A percentile compares a stretch with the other conserved stretches of the same genome.
Conservation (phyloP, 2,329 filamentous ascomycete species). For the Penicillium sp. region DNA sequence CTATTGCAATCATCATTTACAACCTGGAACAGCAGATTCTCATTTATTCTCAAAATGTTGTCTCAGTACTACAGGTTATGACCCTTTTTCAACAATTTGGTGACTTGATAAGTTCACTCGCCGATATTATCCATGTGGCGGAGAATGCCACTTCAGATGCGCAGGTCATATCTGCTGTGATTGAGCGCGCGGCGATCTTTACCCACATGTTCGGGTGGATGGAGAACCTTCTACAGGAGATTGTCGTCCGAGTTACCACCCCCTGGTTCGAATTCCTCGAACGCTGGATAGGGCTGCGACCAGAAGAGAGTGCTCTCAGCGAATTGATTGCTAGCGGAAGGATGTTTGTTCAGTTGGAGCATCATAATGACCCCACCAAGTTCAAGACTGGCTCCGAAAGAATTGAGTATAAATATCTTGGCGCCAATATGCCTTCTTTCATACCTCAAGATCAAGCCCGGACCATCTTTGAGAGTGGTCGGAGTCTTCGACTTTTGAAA, state of each 20-base stretch:
- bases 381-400: slow-evolving; percentile 64
- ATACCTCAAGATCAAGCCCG: slow-evolving; percentile 70
- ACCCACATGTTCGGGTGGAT: slow-evolving; percentile 67
- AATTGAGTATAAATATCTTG: slow-evolving; percentile 58
- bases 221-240: slow-evolving; percentile 66
- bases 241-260: slow-evolving; percentile 64
- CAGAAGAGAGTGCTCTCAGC: slow-evolving; percentile 58
- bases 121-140: slow-evolving; percentile 48
- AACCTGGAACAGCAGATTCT: slow-evolving; percentile 43
- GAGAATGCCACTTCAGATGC: slow-evolving; percentile 60
- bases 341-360: slow-evolving; percentile 65
- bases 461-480: slow-evolving; percentile 77
- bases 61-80: slow-evolving; percentile 43
- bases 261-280: slow-evolving; percentile 71
- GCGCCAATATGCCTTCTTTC: slow-evolving; percentile 69
- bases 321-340: slow-evolving; percentile 56
- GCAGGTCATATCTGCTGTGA: slow-evolving; percentile 63
- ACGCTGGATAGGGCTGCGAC: slow-evolving; percentile 73
- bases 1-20: slow-evolving; percentile 40
- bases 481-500: slow-evolving; percentile 73
- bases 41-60: slow-evolving; percentile 27
- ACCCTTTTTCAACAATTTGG: slow-evolving; percentile 45
- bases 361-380: slow-evolving; percentile 63
- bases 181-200: slow-evolving; percentile 63
- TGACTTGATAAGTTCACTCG: slow-evolving; percentile 42